Conservation (phyloP, 2,329 filamentous ascomycete species). For the Amauroascus verrucosus region DNA sequence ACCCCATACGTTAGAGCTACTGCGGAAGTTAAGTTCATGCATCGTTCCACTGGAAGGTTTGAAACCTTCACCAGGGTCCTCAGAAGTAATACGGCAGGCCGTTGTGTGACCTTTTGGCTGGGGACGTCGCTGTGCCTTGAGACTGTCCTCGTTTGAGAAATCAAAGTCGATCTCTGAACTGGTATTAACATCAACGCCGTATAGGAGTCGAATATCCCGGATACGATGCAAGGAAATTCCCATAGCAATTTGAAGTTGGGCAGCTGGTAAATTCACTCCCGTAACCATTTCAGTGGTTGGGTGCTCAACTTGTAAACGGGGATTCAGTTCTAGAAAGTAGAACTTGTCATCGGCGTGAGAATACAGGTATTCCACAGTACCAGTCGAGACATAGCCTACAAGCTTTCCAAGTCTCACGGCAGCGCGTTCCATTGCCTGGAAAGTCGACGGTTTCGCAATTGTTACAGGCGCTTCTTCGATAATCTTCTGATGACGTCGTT, state of each 20-base stretch:
- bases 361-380: conserved; percentile 98
- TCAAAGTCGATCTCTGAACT: conserved; percentile 88
- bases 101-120: conserved; percentile 95
- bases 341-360: conserved; percentile 97
- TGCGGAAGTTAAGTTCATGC: conserved; percentile 98
- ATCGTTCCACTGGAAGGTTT: conserved; percentile 98
- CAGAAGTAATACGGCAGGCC: conserved; percentile 96
- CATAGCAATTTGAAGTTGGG: conserved; percentile 98
- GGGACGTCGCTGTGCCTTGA: conserved; percentile 75
- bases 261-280: conserved; percentile 91
- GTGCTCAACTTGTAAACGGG: conserved; percentile 98
- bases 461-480: conserved; percentile 98
- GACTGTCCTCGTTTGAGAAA: conserved; percentile 77
- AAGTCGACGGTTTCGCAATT: conserved; percentile 78
- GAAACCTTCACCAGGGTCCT: conserved; percentile 97
- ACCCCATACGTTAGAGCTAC: conserved; percentile 98
- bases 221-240: conserved; percentile 92
- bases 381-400: conserved; percentile 95
- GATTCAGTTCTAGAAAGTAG: conserved; percentile 98
- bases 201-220: conserved; percentile 88
- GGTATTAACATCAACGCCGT: conserved; percentile 85
- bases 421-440: conserved; percentile 92
- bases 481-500: conserved; percentile 98
- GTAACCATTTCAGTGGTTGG: conserved; percentile 99
- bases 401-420: conserved; percentile 87